Evolutionary conservation across 495 filamentous ascomycete genomes (phyloP).

Genomic region (Podospora pseudoanserina): DNA sequence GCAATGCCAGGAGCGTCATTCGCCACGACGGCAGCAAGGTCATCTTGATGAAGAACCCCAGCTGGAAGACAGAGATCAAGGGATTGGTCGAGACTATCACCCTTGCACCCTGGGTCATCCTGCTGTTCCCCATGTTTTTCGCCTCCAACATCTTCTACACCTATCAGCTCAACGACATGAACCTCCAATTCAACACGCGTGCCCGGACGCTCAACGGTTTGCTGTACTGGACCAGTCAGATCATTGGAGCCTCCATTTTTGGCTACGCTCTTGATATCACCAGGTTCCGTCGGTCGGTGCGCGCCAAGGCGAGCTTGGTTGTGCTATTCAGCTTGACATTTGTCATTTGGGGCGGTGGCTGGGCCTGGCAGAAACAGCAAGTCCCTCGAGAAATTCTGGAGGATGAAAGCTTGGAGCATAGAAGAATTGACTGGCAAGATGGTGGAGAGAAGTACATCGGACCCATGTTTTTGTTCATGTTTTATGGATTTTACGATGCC

Average conservation of each 20-base stretch:
- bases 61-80: conserved; percentile 70
- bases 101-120: conserved; percentile 70
- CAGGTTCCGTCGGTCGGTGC: conserved; percentile 60
- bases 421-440: conserved; percentile 60
- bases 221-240: conserved; percentile 86
- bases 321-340: conserved; percentile 71
- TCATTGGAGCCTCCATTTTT: conserved; percentile 75
- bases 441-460: conserved; percentile 59
- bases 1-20: conserved; percentile 70
- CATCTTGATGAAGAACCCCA: conserved; percentile 83
- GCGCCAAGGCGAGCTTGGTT: conserved; percentile 68
- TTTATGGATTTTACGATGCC: conserved; percentile 89
- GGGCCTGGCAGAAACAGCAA: conserved; percentile 66
- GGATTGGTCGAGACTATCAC: conserved; percentile 74
- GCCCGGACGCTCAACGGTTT: conserved; percentile 78
- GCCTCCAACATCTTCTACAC: conserved; percentile 80
- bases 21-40: conserved; percentile 74
- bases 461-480: conserved; percentile 88
- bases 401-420: conserved; percentile 26
- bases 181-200: conserved; percentile 77
- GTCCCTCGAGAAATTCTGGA: conserved; percentile 47
- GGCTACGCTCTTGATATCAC: conserved; percentile 71
- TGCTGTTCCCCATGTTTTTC: conserved; percentile 86
- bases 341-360: conserved; percentile 84
- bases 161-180: conserved; percentile 61